These are phyloP conservation scores for Pestalotiopsis sp. DNA, from an alignment of 2,329 filamentous ascomycete genomes.

Conservation along the genomic window DNA sequence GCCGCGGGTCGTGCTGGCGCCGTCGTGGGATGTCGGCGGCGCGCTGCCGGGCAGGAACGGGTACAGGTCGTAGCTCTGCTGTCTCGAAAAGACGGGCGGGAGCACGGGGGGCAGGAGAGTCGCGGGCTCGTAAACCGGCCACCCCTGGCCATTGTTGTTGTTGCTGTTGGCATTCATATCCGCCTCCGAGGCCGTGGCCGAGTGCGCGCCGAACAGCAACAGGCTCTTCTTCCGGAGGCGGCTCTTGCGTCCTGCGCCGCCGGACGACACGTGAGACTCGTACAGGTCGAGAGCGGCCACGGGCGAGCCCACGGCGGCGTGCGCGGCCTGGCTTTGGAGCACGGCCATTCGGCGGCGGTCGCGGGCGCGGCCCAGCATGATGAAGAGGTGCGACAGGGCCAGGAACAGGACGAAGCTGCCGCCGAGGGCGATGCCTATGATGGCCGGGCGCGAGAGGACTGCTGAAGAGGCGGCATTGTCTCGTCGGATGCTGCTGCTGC, in stretches of 20 bases:
- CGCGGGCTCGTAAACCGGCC: too few relatives aligned
- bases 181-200: not conserved
- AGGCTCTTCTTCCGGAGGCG: not conserved
- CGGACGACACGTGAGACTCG: not conserved
- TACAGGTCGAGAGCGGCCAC: not conserved
- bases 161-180: not conserved
- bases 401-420: slow-evolving; percentile 50
- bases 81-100: slow-evolving; percentile 26
- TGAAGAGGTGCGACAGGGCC: slow-evolving; percentile 44
- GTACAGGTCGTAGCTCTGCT: slow-evolving; percentile 19
- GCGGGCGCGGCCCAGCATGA: slow-evolving; percentile 34
- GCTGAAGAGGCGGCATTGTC: slow-evolving; percentile 13
- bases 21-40: not conserved
- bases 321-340: not conserved
- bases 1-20: not conserved
- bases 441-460: slow-evolving; percentile 34
- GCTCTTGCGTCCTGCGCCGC: not conserved
- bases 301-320: not conserved
- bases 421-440: slow-evolving; percentile 49
- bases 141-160: too few relatives aligned
- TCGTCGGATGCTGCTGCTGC: not conserved
- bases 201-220: not conserved
- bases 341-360: not conserved
- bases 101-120: slow-evolving; percentile 7
- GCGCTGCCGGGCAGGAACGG: slow-evolving; percentile 9